Base-by-base conservation (phyloP, 768 basidiomycete genomes). In the Boletus speciosus region DNA sequence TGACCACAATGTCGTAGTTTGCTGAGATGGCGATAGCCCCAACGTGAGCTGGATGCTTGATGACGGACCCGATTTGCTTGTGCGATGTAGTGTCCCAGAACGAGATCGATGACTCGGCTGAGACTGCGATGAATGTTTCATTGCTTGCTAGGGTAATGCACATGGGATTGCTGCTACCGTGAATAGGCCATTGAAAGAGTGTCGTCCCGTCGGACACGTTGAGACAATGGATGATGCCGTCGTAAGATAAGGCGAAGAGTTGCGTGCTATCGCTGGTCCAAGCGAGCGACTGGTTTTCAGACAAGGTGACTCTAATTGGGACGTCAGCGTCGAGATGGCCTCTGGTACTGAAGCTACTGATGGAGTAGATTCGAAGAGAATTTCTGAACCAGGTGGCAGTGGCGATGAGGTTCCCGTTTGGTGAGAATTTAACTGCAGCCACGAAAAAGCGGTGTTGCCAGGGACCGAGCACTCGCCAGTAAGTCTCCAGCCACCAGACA, bases 11-110 rank as follows among this genome's bases (percentile, higher is more conserved):
- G 10, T 48, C 49, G 6, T 49, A 58, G 25, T 58, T 49, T 11
- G 37, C 6, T 2, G 60, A 57, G 35, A 61, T 32, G n/a, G 39
- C 39, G 19, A 58, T 42, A 2, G 56, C 19, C 19, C 19, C 19
- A 19, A 19, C 19, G 19, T 19, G 47, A 31, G n/a, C 52, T 3
- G 19, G 19, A 4, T 49, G 4, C 8, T 62, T 32, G n/a, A 58
- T 27, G 37, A 62, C 6, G 4, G 52, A 12, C 7, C 61, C 56
- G 7, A 54, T 49, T 23, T n/a, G 60, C 16, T 38, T 10, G 16
- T 42, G 39, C 1, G 49, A 54, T 7, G n/a, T 25, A 25, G 49
- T 49, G 23, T 61, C 61, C 61, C 61, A 62, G 34, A 61, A 54
- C 0, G 49, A 51, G 19, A 62, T 12, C 1, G 48, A 49, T 7